Conservation (phyloP, 2,329 filamentous ascomycete genomes). For the Grosmannia clavigera region DNA sequence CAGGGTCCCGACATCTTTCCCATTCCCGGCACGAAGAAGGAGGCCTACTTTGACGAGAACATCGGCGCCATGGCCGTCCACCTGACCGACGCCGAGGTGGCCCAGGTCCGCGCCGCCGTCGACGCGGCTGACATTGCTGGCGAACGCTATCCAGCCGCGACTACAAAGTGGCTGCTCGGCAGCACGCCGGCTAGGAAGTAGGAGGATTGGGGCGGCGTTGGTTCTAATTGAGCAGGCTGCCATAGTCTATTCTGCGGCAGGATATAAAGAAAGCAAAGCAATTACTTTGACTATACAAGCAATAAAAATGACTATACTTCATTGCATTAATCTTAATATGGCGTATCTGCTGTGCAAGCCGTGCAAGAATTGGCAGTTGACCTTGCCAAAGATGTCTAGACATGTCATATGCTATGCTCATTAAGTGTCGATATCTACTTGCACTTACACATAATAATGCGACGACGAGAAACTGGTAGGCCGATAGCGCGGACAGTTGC, state of each 20-base stretch:
- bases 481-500: neutral
- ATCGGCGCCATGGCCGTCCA: slow-evolving; percentile 15
- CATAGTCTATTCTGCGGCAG: no score
- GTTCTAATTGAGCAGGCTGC: no score
- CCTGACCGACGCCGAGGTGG: slow-evolving; percentile 7
- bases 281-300: no score
- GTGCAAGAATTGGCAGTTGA: neutral
- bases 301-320: neutral
- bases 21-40: slow-evolving; percentile 24
- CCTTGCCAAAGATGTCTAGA: neutral
- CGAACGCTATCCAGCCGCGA: slow-evolving; percentile 3
- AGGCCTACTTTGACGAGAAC: slow-evolving; percentile 20
- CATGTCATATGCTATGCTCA: neutral
- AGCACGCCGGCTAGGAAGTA: neutral
- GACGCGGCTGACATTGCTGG: slow-evolving; percentile 1
- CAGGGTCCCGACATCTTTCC: slow-evolving; percentile 31
- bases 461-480: neutral
- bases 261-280: no score
- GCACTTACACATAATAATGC: neutral
- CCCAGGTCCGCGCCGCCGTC: slow-evolving; percentile 7
- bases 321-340: neutral
- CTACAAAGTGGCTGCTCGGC: neutral
- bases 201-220: neutral
- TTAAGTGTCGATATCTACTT: neutral
- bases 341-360: neutral